These are phyloP conservation scores for Apium graveolens DNA, from an alignment of 129 eudicot genomes.

Conservation along the genomic window DNA sequence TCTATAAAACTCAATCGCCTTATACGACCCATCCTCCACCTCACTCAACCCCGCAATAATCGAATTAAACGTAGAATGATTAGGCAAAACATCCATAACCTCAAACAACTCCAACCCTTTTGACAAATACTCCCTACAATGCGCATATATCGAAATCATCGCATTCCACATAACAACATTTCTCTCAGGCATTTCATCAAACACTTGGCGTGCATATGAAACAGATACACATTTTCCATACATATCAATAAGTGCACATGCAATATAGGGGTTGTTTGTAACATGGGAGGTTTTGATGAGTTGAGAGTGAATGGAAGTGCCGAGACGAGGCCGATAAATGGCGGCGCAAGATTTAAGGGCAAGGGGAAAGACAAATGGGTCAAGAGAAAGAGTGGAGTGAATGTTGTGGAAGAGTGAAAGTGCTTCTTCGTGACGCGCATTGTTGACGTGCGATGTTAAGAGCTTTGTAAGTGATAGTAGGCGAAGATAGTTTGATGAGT, in stretches of 20 bases:
- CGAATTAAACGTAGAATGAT: constrained; percentile 37
- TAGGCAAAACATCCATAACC: constrained; percentile 32
- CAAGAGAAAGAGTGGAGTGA: constrained; percentile 35
- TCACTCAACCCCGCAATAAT: constrained; percentile 34
- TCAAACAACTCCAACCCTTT: constrained; percentile 32
- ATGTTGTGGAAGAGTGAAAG: constrained; percentile 40
- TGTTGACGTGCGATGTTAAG: constrained; percentile 34
- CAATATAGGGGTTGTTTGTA: constrained; percentile 42
- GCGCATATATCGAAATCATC: constrained; percentile 39
- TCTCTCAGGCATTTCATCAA: constrained; percentile 32
- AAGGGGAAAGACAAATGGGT: constrained; percentile 39
- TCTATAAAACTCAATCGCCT: constrained; percentile 33
- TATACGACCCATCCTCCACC: constrained; percentile 22
- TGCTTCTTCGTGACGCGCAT: constrained; percentile 34
- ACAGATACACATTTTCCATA: constrained; percentile 44
- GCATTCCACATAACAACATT: constrained; percentile 44
- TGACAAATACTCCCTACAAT: constrained; percentile 15
- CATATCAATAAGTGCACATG: constrained; percentile 34
- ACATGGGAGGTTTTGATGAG: constrained; percentile 22
- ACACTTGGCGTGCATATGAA: constrained; percentile 32
- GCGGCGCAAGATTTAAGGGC: constrained; percentile 40
- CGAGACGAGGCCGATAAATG: constrained; percentile 20
- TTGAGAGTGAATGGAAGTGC: constrained; percentile 34
- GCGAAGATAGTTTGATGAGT: constrained; percentile 31
- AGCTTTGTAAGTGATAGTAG: constrained; percentile 31